phyloP scores from a whole-genome alignment of 352 stramenopile species.

The Globisporangium canariense region DNA sequence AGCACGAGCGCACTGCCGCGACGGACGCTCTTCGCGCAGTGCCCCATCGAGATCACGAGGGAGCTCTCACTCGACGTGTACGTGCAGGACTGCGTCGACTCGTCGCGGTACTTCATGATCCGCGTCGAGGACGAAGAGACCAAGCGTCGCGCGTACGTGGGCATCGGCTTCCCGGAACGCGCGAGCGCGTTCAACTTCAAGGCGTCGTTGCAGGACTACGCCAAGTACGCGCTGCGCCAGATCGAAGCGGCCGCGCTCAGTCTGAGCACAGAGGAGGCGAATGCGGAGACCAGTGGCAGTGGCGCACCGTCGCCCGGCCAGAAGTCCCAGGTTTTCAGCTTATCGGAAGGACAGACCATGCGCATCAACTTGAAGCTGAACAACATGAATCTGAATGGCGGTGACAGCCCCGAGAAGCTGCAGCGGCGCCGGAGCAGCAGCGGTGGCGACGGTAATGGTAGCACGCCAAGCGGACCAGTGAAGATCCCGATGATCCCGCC shows the following conservation, averaged over 20 bases:
- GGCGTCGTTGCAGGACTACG: constrained; percentile 78
- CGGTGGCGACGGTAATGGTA: constrained; percentile 21
- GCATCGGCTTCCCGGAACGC: constrained; percentile 77
- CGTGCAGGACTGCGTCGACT: constrained; percentile 85
- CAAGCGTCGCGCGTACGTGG: constrained; percentile 70
- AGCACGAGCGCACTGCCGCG: background rate
- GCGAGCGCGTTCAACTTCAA: constrained; percentile 85
- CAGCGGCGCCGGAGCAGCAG: constrained; percentile 29
- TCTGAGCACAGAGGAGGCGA: background rate
- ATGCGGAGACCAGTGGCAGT: background rate
- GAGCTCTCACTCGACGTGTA: constrained; percentile 68
- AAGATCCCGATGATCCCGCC: constrained; percentile 63
- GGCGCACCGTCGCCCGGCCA: constrained; percentile 19
- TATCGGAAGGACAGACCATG: constrained; percentile 70
- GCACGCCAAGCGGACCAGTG: constrained; percentile 18
- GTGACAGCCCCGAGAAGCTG: constrained; percentile 24
- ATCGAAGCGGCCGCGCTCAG: constrained; percentile 34
- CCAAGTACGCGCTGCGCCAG: constrained; percentile 72
- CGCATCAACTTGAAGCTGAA: constrained; percentile 73
- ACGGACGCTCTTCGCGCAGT: constrained; percentile 69
- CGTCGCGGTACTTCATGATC: constrained; percentile 87
- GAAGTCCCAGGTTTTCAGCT: constrained; percentile 50
- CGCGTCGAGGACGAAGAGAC: constrained; percentile 77
- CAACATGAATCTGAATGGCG: constrained; percentile 11
- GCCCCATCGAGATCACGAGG: constrained; percentile 62